Conservation (phyloP, 75 land plant genomes). For the Selaginella tamariscina region DNA sequence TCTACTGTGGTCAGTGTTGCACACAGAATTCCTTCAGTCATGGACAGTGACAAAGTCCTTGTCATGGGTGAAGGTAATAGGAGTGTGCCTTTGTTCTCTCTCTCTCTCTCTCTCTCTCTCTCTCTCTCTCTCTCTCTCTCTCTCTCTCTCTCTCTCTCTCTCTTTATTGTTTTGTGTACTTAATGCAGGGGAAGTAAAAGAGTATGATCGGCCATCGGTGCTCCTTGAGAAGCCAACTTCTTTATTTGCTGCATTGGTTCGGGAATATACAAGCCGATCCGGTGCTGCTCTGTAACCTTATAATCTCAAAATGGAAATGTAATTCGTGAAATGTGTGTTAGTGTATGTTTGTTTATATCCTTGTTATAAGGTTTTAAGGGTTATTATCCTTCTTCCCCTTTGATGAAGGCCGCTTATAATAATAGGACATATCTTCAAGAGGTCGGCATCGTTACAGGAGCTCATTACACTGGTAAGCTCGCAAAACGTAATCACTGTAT, state of each 20-base stretch:
- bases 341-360: no score
- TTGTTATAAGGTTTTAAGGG: no score
- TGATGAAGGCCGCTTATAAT: no score
- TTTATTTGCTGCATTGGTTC: constrained; percentile 21
- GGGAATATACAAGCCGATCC: constrained; percentile 21
- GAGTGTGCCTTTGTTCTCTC: background rate
- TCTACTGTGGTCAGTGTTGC: constrained; percentile 90
- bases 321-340: no score
- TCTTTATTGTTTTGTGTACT: background rate
- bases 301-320: no score
- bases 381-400: no score
- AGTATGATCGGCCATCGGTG: constrained; percentile 60
- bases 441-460: no score
- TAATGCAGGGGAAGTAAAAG: constrained; percentile 56
- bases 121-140: background rate
- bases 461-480: no score
- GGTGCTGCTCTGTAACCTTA: no score
- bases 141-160: background rate
- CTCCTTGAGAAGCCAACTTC: constrained; percentile 43
- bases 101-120: background rate
- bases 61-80: constrained; percentile 78
- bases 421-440: no score
- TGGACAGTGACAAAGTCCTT: constrained; percentile 79
- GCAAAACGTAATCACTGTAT: no score
- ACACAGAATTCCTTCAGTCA: constrained; percentile 89